Base-by-base conservation (phyloP, 805 yeast genomes). In the Candida germanica region DNA sequence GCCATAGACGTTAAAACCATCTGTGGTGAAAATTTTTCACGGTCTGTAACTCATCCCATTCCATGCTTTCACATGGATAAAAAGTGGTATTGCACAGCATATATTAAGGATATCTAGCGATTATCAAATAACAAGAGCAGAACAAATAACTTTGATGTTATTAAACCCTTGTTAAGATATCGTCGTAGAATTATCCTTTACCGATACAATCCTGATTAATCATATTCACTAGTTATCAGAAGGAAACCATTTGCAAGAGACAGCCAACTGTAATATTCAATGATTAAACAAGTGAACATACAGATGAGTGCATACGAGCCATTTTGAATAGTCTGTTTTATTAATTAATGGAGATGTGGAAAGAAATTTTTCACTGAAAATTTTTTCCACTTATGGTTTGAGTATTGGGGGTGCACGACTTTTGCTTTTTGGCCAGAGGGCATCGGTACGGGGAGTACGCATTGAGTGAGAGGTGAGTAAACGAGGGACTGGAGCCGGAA, bases 251-350 rank as follows among this genome's bases (percentile, higher is more conserved):
- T n/a, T 34, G 37, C 37, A 34, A 34, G 14, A 16, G 26, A 20
- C 31, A 21, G 29, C 6, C 13, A 21, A 28, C 22, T 34, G 37
- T 14, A 24, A 21, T 14, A 27, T 27, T 27, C n/a, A 17, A 7
- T 27, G 26, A 22, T 22, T 14, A 13, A 27, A n/a, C n/a, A n/a
- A n/a, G n/a, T n/a, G 31, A 71, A 84, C 94, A 79, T 84, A 85
- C 94, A 72, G 85, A 76, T 77, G 96, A 85, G 87, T 91, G 98
- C 89, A 91, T 82, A 79, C 98, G 96, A 89, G 95, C 98, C 98
- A 91, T 91, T 71, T 78, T 85, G 80, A 73, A 63, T 68, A 70
- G 59, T 69, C 65, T 15, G 59, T 55, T 63, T 50, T 45, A 45
- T 44, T 38, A 43, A 39, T 42, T 41, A 39, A 33, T 24, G 30